Evolutionary conservation across 768 basidiomycete species (phyloP).

Genomic region (Calocera cornea): DNA sequence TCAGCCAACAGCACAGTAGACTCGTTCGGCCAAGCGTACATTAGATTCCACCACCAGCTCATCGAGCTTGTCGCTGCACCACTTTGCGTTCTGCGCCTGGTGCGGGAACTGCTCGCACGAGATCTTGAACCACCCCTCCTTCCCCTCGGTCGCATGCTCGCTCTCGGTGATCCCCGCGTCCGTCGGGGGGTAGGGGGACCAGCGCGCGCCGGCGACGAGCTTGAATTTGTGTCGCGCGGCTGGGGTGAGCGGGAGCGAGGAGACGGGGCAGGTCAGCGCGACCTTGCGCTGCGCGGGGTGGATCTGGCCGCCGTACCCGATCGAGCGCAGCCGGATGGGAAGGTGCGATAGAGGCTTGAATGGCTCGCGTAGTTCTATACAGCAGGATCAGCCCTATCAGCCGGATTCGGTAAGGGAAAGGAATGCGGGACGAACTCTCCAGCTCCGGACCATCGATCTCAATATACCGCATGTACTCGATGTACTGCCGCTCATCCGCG

Average conservation of each 20-base stretch:
- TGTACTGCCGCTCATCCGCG: conserved; percentile 54
- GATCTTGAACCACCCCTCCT: conserved; percentile 79
- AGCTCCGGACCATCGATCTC: conserved; percentile 82
- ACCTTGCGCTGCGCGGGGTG: conserved; percentile 64
- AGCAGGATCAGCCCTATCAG: conserved; percentile 9
- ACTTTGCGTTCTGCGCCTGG: conserved; percentile 81
- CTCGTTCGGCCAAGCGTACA: conserved; percentile 40
- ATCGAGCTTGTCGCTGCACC: conserved; percentile 80
- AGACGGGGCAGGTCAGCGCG: conserved; percentile 58
- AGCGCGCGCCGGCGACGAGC: conserved; percentile 76
- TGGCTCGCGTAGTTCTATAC: conserved; percentile 47
- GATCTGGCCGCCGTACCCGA: conserved; percentile 62
- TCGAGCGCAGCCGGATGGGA: conserved; percentile 57
- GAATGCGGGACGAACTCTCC: conserved; percentile 43
- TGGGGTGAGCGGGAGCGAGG: conserved; percentile 54
- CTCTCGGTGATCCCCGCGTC: conserved; percentile 43
- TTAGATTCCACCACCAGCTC: conserved; percentile 68
- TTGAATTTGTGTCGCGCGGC: conserved; percentile 70
- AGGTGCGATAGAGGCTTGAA: conserved; percentile 51
- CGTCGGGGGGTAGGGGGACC: conserved; percentile 59
- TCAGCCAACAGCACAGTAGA: background rate
- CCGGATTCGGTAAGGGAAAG: conserved; percentile 9
- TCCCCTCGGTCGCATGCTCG: conserved; percentile 10
- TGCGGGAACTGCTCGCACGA: conserved; percentile 76
- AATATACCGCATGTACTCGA: conserved; percentile 72